A percentile compares a stretch with the other conserved stretches of the same genome.
Conservation (phyloP, 352 stramenopile species). For the Pythium brachiatum region DNA sequence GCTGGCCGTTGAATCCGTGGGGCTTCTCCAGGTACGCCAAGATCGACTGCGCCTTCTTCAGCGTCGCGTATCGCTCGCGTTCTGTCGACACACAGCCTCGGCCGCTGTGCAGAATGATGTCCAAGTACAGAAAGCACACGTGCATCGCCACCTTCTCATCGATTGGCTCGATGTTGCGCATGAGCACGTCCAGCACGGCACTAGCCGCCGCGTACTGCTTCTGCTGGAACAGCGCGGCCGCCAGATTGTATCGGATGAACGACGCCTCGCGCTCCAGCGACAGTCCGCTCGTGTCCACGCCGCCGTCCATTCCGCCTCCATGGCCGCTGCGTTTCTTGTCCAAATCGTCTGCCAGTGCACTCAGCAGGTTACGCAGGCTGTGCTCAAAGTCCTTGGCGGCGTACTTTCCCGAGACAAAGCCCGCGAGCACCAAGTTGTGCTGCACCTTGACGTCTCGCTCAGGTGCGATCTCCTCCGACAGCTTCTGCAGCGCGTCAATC, state of each 20-base stretch:
- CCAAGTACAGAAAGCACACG: conserved; percentile 91
- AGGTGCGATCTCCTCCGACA: conserved; percentile 76
- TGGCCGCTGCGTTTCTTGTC: conserved; percentile 56
- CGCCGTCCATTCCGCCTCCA: conserved; percentile 26
- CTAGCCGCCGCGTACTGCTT: conserved; percentile 90
- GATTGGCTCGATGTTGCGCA: conserved; percentile 89
- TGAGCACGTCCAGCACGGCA: conserved; percentile 79
- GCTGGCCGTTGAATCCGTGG: conserved; percentile 85
- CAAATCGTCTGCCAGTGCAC: conserved; percentile 31
- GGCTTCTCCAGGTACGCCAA: conserved; percentile 89
- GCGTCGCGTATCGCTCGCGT: conserved; percentile 52
- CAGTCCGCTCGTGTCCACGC: conserved; percentile 24
- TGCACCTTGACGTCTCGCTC: conserved; percentile 80
- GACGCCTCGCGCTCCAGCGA: conserved; percentile 83
- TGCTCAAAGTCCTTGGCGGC: conserved; percentile 69
- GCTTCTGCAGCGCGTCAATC: conserved; percentile 80
- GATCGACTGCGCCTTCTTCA: conserved; percentile 85
- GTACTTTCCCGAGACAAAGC: conserved; percentile 62
- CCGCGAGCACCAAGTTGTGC: conserved; percentile 77
- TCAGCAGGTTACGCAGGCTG: conserved; percentile 61
- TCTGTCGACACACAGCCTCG: conserved; percentile 83
- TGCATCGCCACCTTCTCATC: conserved; percentile 92
- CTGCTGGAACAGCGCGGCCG: conserved; percentile 80
- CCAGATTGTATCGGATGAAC: conserved; percentile 91
- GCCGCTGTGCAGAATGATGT: conserved; percentile 90